Evolutionary conservation across 176 grass and related monocot genomes (phyloP).

Genomic region (Aechmea fasciata): DNA sequence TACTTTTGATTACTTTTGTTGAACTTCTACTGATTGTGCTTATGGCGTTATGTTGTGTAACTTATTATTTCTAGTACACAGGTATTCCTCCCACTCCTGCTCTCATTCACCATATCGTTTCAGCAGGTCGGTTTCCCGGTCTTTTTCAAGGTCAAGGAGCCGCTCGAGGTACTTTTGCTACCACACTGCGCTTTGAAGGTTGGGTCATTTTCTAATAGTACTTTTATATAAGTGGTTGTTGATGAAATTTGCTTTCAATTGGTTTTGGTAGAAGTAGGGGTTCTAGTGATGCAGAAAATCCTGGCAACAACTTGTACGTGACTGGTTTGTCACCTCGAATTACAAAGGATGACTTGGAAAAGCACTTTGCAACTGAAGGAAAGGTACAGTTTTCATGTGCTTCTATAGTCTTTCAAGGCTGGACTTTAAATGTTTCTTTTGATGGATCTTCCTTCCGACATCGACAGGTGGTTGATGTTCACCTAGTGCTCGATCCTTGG

Average conservation of each 20-base stretch:
- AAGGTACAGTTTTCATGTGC: constrained; percentile 25
- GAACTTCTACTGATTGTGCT: not conserved
- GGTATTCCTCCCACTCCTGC: constrained; percentile 19
- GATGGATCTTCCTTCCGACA: not conserved
- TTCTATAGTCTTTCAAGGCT: not conserved
- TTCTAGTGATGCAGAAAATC: constrained; percentile 44
- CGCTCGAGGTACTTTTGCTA: constrained; percentile 29
- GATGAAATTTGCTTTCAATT: not conserved
- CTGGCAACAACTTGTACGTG: constrained; percentile 63
- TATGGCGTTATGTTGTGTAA: not conserved
- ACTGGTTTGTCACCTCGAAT: constrained; percentile 48
- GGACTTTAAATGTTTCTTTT: not conserved
- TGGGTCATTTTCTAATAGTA: not conserved
- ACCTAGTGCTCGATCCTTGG: constrained; percentile 62
- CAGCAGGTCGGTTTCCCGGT: constrained; percentile 21
- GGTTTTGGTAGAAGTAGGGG: constrained; percentile 39
- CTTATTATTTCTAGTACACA: constrained; percentile 3
- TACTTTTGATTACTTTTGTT: not conserved
- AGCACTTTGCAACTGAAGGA: constrained; percentile 44
- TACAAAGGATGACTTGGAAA: constrained; percentile 39
- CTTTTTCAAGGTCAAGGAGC: constrained; percentile 52
- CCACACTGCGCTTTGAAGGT: not conserved
- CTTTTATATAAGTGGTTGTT: not conserved
- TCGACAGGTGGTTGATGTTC: constrained; percentile 50
- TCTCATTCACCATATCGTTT: constrained; percentile 24